Percentiles rank a stretch among this genome's conserved stretches.
Evolutionary conservation across 1,139 yeast genomes (phyloP).

Genomic region (Hemisphaericaspora xylofermentans): DNA sequence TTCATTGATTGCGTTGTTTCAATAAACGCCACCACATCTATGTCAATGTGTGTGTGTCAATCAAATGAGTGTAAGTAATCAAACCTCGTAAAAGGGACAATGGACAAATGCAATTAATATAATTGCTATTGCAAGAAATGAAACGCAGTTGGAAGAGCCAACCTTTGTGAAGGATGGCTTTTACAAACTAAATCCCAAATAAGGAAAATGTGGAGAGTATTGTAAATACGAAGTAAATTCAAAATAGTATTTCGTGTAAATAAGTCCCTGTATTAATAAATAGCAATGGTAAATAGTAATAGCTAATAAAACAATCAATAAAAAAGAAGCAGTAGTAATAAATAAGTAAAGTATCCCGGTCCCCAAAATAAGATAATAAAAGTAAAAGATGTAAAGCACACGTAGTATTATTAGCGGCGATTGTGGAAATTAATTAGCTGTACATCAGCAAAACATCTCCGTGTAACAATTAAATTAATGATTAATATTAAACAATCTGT

Average conservation of each 20-base stretch:
- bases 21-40: too few species aligned
- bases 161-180: too few species aligned
- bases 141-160: too few species aligned
- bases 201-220: too few species aligned
- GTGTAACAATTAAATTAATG: constrained; percentile 5
- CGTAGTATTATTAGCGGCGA: background rate
- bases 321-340: constrained; percentile 2
- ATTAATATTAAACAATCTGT: background rate
- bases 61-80: too few species aligned
- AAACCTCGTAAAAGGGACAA: too few species aligned
- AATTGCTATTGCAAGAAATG: too few species aligned
- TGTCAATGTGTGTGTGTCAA: too few species aligned
- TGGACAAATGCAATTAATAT: too few species aligned
- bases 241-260: background rate
- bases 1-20: too few species aligned
- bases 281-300: constrained; percentile 4
- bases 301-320: background rate
- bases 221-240: background rate
- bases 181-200: too few species aligned
- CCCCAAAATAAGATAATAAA: background rate
- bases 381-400: background rate
- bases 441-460: constrained; percentile 4
- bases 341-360: constrained; percentile 1
- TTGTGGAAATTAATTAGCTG: too few species aligned
- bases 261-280: constrained; percentile 2